phyloP scores from a whole-genome alignment of 495 filamentous ascomycete genomes.

The Paragyromitra xinjiangensis region DNA sequence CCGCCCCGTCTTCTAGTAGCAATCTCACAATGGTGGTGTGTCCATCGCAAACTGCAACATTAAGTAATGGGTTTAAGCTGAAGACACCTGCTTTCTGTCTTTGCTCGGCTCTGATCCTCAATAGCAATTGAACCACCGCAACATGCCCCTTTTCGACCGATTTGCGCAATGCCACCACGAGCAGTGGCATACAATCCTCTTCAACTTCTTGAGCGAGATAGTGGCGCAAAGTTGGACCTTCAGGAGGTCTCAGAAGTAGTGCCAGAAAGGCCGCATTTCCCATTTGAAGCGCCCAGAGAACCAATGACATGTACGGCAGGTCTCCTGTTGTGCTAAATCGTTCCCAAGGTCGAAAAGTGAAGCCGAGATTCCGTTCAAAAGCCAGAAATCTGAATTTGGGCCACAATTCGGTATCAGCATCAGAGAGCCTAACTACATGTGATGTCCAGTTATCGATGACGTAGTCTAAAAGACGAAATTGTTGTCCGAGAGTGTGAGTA shows the following conservation, averaged over 20 bases:
- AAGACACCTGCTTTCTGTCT: background rate
- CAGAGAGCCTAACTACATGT: background rate
- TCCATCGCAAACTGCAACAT: constrained; percentile 4
- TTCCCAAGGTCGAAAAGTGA: background rate
- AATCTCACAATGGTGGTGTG: background rate
- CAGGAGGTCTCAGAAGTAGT: background rate
- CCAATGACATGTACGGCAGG: background rate
- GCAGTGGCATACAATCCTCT: background rate
- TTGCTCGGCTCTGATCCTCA: background rate
- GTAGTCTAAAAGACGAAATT: background rate
- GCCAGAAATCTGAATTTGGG: background rate
- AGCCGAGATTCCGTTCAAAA: background rate
- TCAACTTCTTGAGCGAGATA: background rate
- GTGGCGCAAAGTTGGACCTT: background rate
- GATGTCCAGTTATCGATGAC: background rate
- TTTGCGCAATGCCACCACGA: background rate
- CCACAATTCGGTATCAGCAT: background rate
- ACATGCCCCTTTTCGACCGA: background rate
- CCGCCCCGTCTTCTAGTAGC: constrained; percentile 16
- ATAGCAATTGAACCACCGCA: background rate
- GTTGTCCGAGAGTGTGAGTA: background rate
- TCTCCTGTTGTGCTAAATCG: background rate
- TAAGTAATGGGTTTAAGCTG: background rate
- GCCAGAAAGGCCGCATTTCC: background rate
- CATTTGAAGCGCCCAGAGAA: background rate